Base-by-base conservation (phyloP, 1,284 basidiomycete species). In the Ganoderma resinaceum region DNA sequence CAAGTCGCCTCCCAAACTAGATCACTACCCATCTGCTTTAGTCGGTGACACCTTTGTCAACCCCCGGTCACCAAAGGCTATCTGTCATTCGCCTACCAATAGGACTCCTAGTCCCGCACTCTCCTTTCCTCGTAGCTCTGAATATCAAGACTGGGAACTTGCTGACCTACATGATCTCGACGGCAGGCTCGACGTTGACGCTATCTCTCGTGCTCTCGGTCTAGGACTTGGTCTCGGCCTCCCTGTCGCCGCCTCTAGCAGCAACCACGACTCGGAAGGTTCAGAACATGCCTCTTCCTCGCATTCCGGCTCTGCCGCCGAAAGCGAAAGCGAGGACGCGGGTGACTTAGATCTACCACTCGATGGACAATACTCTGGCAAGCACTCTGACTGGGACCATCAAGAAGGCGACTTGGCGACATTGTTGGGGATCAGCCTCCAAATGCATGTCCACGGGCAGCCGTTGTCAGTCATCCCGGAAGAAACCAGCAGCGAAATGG, bases 121-220 rank as follows among this genome's bases (percentile, higher is more conserved):
- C 29, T 46, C 61, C 49, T 49, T 26, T 26, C 12, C 20, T 11
- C 29, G 23, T 0, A 20, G 11, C 42, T 20, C 23, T 16, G 42
- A 29, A 23, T 43, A 16, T n/a, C 26, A 43, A 23, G 55, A 37
- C 63, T 78, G 76, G 77, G 73, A 75, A 12, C 70, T 79, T 38
- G 62, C 71, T 9, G 76, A 76, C 53, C 72, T 79, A 9, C 37
- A 57, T 55, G 68, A 74, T 31, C 65, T 63, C 55, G 71, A 77
- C 58, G 73, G 78, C 5, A 69, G 69, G 61, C 74, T 79, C 20
- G 78, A 79, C 68, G 69, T 79, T n/a, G 77, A 79, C 66, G 76
- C 76, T 14, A 77, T 78, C 29, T 75, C 72, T 43, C 75, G 70
- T 40, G 74, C 69, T 7, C 76, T 79, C 11, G 76, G 78, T 2